A percentile compares a stretch with the other conserved stretches of the same genome.
Evolutionary conservation across 768 basidiomycete species (phyloP).

Genomic region (Suillus occidentalis): DNA sequence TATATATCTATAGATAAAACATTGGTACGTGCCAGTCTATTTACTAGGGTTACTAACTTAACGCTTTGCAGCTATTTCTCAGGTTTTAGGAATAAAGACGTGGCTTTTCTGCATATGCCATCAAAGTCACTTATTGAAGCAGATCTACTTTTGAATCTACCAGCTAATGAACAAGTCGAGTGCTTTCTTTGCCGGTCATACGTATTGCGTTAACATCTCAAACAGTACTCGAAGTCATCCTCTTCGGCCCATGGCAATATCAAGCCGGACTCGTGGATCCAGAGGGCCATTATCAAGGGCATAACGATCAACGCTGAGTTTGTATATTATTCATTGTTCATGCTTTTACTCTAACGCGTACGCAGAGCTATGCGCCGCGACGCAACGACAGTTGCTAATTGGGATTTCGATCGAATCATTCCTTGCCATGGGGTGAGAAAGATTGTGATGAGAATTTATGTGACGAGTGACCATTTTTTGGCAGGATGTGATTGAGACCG

Average conservation of each 20-base stretch:
- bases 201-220: neutral
- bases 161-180: slow-evolving; percentile 68
- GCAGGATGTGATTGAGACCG: slow-evolving; percentile 62
- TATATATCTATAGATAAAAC: slow-evolving; percentile 41
- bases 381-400: slow-evolving; percentile 60
- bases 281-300: slow-evolving; percentile 23
- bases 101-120: slow-evolving; percentile 75
- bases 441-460: neutral
- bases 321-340: slow-evolving; percentile 2
- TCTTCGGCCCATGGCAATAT: slow-evolving; percentile 29
- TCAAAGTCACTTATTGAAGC: slow-evolving; percentile 77
- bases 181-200: neutral
- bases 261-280: slow-evolving; percentile 33
- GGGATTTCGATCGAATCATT: slow-evolving; percentile 76
- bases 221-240: slow-evolving; percentile 39
- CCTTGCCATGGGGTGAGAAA: slow-evolving; percentile 62
- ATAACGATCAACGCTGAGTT: slow-evolving; percentile 30
- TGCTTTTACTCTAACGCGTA: slow-evolving; percentile 5
- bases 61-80: slow-evolving; percentile 56
- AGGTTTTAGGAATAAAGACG: slow-evolving; percentile 73
- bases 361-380: slow-evolving; percentile 58
- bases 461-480: slow-evolving; percentile 3
- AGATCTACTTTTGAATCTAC: slow-evolving; percentile 83
- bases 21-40: slow-evolving; percentile 38
- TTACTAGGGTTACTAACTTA: neutral